Evolutionary conservation across 768 basidiomycete genomes (phyloP).

Genomic region (Naganishia antarctica): DNA sequence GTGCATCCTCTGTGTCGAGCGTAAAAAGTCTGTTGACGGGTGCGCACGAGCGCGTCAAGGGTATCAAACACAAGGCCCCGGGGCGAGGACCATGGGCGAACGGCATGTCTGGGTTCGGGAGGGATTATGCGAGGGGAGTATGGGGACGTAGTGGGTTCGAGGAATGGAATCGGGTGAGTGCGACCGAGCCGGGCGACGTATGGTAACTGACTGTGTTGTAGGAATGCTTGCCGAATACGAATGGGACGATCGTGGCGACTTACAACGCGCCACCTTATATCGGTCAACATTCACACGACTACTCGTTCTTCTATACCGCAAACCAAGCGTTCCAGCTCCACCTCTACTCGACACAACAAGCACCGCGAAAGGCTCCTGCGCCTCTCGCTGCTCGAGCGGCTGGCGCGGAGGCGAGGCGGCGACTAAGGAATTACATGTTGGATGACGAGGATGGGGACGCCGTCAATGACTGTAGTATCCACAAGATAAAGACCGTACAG

Average conservation of each 20-base stretch:
- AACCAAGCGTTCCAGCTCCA: constrained; percentile 78
- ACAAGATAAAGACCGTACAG: constrained; percentile 58
- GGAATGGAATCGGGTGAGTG: constrained; percentile 28
- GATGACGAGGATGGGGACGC: constrained; percentile 51
- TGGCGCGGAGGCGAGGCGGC: constrained; percentile 31
- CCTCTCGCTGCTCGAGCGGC: constrained; percentile 32
- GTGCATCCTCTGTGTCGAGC: constrained; percentile 18
- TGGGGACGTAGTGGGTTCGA: constrained; percentile 29
- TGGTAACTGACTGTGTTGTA: neutral
- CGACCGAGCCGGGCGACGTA: neutral
- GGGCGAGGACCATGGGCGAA: constrained; percentile 24
- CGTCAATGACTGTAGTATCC: constrained; percentile 40
- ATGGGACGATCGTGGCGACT: constrained; percentile 44
- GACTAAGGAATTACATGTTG: constrained; percentile 21
- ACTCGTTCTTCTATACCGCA: constrained; percentile 81
- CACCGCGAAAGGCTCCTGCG: constrained; percentile 53
- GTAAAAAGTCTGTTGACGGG: constrained; percentile 6
- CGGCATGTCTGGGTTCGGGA: constrained; percentile 22
- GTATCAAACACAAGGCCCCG: constrained; percentile 10
- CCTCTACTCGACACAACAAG: constrained; percentile 57
- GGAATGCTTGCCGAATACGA: constrained; percentile 27
- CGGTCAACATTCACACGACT: constrained; percentile 46
- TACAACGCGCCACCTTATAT: constrained; percentile 47
- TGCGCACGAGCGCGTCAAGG: constrained; percentile 5
- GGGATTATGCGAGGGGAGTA: constrained; percentile 18